phyloP scores from a whole-genome alignment of 805 yeast genomes.

The Naumovozyma baii region DNA sequence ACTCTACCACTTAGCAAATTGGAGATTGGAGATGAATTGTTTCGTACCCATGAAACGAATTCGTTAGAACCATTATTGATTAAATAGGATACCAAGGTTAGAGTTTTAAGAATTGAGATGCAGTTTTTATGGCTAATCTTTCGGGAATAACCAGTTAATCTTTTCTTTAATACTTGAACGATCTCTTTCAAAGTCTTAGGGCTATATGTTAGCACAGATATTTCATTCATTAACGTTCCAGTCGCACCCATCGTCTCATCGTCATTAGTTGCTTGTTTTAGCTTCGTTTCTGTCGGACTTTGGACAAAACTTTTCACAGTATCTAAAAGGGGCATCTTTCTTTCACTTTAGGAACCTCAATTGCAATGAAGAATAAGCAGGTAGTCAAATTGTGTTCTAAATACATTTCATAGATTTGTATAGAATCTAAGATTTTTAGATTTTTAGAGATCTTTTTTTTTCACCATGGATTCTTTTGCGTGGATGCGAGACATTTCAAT shows the following conservation, averaged over 20 bases:
- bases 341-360: too few relatives aligned
- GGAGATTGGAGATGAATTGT: slow-evolving; percentile 24
- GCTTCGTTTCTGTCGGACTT: slow-evolving; percentile 30
- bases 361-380: too few relatives aligned
- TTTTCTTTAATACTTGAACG: slow-evolving; percentile 32
- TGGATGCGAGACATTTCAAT: too few relatives aligned
- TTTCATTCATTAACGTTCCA: slow-evolving; percentile 43
- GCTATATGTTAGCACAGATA: slow-evolving; percentile 39
- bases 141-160: slow-evolving; percentile 25
- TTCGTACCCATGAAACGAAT: slow-evolving; percentile 40
- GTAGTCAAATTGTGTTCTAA: too few relatives aligned
- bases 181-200: slow-evolving; percentile 34
- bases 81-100: slow-evolving; percentile 43
- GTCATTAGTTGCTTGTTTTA: slow-evolving; percentile 39
- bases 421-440: too few relatives aligned
- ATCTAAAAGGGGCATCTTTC: slow-evolving; percentile 22
- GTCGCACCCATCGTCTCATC: slow-evolving; percentile 48
- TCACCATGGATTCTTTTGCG: too few relatives aligned
- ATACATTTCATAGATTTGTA: too few relatives aligned
- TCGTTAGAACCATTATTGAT: slow-evolving; percentile 45
- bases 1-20: slow-evolving; percentile 27
- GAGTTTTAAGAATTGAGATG: slow-evolving; percentile 38
- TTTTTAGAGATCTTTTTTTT: too few relatives aligned
- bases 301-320: slow-evolving; percentile 26
- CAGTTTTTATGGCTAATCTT: slow-evolving; percentile 28